Base-by-base conservation (phyloP, 2,329 filamentous ascomycete genomes). In the Phialophora verrucosa region DNA sequence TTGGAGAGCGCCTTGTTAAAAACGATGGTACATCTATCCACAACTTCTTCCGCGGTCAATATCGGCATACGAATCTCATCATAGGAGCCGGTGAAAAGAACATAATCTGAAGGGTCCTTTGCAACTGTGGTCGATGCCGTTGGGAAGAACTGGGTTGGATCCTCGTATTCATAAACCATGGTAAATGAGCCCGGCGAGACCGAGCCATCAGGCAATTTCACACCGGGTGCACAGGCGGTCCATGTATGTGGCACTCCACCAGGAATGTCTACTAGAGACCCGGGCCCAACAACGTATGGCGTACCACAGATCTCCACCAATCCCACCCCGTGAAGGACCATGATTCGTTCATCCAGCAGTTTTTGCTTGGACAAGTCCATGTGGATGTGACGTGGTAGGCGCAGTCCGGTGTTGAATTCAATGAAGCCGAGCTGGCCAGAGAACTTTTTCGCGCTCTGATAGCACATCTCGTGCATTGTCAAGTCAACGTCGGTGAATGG, bases 401-500 rank as follows among this genome's bases (percentile, higher is more conserved):
- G 47, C n/a, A 32, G 3, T 20, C 20, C 31, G 4, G 59, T 35
- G 11, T 25, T 61, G 29, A 61, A 61, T 4, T 5, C n/a, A 25
- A 61, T 61, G 38, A 61, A 61, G 14, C 59, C 59, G 20, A 61
- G n/a, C 25, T 61, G 59, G 35, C 59, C 59, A n/a, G 14, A 20
- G 59, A 61, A 53, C 12, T 8, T 3, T 1, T 54, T 25, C 29
- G 23, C 23, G 23, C 23, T 25, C 23, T 25, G 23, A 25, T 25
- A 25, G 23, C 23, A 25, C 23, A 25, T 1, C 23, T 25, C 23
- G 2, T 25, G 23, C 23, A 25, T 25, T 25, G 23, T 25, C 2
- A 25, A 25, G 23, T 25, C 23, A 25, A 25, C 23, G 23, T 25
- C 23, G 23, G 23, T 25, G 23, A 25, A 25, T 25, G 23, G 23